These are phyloP conservation scores for Solanum sejunctum DNA, from an alignment of 257 asterid genomes.

Conservation along the genomic window DNA sequence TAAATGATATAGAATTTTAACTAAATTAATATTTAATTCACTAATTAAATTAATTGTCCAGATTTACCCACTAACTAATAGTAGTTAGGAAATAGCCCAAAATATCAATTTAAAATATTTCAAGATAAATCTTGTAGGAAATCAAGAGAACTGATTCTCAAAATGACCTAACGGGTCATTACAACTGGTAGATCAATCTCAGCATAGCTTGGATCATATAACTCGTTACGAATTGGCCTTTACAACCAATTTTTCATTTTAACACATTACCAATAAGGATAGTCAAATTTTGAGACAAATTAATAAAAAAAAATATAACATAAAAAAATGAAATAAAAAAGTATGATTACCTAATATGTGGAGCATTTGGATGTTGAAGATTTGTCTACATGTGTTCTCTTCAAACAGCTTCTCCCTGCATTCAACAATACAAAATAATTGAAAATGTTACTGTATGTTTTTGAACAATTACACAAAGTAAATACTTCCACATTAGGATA, in stretches of 20 bases:
- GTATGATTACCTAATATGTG: neutral
- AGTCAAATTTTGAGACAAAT: neutral
- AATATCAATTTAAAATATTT: no score
- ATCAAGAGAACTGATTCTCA: no score
- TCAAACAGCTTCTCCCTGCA: neutral
- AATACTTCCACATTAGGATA: neutral
- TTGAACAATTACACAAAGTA: neutral
- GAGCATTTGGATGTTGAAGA: neutral
- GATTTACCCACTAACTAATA: no score
- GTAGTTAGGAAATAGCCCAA: no score
- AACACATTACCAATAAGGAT: neutral
- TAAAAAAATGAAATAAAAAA: neutral
- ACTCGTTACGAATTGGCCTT: neutral
- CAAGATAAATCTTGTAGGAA: no score
- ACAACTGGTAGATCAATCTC: neutral
- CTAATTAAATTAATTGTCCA: no score
- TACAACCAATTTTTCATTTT: neutral
- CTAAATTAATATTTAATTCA: no score
- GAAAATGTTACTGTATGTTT: neutral
- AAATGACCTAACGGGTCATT: no score
- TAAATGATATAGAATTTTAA: no score
- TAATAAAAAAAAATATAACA: neutral
- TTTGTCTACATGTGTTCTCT: neutral
- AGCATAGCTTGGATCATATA: neutral
- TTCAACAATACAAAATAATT: neutral